Evolutionary conservation across 83 land plant species (phyloP).

Genomic region (Isoetes engelmannii): DNA sequence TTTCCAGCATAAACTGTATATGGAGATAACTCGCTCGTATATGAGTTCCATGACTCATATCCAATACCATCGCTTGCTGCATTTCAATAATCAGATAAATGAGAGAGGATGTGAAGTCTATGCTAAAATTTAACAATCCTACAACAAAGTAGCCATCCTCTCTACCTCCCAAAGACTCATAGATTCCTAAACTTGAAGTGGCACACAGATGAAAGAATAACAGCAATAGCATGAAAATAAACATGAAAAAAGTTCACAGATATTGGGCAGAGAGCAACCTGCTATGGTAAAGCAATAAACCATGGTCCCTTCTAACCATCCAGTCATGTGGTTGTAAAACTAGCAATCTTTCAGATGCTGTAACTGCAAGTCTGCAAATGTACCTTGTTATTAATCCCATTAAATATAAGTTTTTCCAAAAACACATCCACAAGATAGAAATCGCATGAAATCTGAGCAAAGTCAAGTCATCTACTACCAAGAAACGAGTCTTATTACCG

Average conservation of each 20-base stretch:
- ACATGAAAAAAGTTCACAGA: neutral
- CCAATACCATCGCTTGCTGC: no score
- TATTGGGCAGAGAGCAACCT: constrained; percentile 15
- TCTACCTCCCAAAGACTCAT: neutral
- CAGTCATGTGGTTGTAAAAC: constrained; percentile 59
- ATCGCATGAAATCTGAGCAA: neutral
- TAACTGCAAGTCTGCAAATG: constrained; percentile 45
- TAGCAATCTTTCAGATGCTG: constrained; percentile 64
- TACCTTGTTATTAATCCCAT: neutral
- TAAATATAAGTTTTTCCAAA: no score
- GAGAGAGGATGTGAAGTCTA: neutral
- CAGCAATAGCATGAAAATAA: neutral
- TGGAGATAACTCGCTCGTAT: no score
- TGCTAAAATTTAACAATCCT: neutral
- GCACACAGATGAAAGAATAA: neutral
- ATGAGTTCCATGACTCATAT: no score
- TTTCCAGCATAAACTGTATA: no score
- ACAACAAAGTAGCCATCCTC: neutral
- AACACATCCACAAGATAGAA: neutral
- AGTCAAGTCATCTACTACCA: neutral
- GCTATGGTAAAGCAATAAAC: constrained; percentile 53
- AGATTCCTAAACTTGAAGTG: neutral
- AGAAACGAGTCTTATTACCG: constrained; percentile 11
- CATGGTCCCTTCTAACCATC: constrained; percentile 55
- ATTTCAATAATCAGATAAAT: no score